These are phyloP conservation scores for Ceratobasidium papillatum DNA, from an alignment of 1,284 basidiomycete genomes.

Conservation along the genomic window DNA sequence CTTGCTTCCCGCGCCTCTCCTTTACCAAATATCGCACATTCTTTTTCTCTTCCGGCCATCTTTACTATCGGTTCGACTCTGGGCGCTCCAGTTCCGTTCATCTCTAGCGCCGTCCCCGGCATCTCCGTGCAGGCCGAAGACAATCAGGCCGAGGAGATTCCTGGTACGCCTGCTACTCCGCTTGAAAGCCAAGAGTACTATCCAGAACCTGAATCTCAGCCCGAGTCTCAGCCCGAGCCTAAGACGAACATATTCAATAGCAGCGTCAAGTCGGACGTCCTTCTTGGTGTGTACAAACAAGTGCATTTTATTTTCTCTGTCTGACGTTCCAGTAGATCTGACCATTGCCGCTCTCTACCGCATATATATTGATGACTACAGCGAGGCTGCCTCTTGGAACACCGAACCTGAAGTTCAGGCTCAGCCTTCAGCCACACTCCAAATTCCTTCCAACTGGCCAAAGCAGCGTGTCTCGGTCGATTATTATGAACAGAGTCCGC, in stretches of 20 bases:
- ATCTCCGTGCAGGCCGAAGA: background rate
- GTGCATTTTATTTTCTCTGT: background rate
- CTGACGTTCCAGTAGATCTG: constrained; percentile 29
- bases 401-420: background rate
- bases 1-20: background rate
- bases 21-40: background rate
- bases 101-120: background rate
- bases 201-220: constrained; percentile 4
- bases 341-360: constrained; percentile 22
- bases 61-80: background rate
- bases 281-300: constrained; percentile 33
- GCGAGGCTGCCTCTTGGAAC: background rate
- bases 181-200: constrained; percentile 12
- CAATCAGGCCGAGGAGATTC: constrained; percentile 4
- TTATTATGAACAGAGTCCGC: constrained; percentile 13
- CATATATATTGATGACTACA: constrained; percentile 34
- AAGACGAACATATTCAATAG: constrained; percentile 20
- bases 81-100: background rate
- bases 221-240: constrained; percentile 1
- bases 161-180: constrained; percentile 28
- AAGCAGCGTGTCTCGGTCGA: background rate
- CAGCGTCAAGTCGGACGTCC: constrained; percentile 30
- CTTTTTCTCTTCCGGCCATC: background rate
- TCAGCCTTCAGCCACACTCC: background rate
- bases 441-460: background rate